Percentiles rank a stretch among this genome's conserved stretches.
Conservation (phyloP, 257 asterid species). For the Linderniella brevidens region DNA sequence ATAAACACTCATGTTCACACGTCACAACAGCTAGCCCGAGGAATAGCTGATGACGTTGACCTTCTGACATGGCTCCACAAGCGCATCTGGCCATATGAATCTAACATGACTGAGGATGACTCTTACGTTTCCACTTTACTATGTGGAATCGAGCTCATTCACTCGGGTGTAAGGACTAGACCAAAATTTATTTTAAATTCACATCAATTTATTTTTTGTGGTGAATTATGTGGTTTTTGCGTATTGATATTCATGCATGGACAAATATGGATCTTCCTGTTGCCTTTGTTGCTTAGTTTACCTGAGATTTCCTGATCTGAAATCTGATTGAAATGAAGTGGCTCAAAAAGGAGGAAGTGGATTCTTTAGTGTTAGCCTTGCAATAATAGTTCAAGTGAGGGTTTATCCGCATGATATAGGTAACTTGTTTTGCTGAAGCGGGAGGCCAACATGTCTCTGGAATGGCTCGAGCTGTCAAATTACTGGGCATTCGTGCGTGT, state of each 20-base stretch:
- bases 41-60: constrained; percentile 70
- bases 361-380: too few relatives aligned
- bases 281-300: too few relatives aligned
- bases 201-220: too few relatives aligned
- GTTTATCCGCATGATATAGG: constrained; percentile 16
- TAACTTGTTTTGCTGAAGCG: constrained; percentile 79
- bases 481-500: constrained; percentile 62
- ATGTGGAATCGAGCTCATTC: constrained; percentile 77
- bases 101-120: constrained; percentile 57
- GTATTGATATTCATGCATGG: too few relatives aligned
- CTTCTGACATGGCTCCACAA: constrained; percentile 68
- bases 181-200: not conserved
- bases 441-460: constrained; percentile 75
- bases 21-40: constrained; percentile 67
- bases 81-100: constrained; percentile 76
- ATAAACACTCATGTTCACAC: constrained; percentile 77
- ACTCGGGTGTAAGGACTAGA: constrained; percentile 44
- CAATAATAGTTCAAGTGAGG: too few relatives aligned
- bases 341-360: too few relatives aligned
- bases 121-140: constrained; percentile 63
- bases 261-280: too few relatives aligned
- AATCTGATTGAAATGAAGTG: too few relatives aligned
- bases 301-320: too few relatives aligned
- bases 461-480: constrained; percentile 60
- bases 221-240: not conserved